Base-by-base conservation (phyloP, 1,284 basidiomycete species). In the Pseudozyma sp. region DNA sequence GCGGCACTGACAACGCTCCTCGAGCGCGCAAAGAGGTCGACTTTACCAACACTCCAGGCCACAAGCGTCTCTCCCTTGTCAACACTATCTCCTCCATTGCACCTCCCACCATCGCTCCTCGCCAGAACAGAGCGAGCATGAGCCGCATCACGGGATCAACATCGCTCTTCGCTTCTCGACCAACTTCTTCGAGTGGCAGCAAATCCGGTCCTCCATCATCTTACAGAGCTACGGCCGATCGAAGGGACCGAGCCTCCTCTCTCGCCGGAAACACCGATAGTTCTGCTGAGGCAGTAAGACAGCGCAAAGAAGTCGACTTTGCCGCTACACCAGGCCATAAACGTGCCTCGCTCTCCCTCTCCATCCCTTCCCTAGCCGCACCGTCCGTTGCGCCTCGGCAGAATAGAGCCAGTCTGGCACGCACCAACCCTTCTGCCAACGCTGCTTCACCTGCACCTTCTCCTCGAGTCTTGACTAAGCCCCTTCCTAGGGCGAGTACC, bases 301-400 rank as follows among this genome's bases (percentile, higher is more conserved):
- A 40, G 18, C 35, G 58, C 13, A 51, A 65, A 42, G 52, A 58
- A 14, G 54, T 75, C 45, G 65, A 77, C 51, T 79, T 62, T 48
- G 59, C 54, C 14, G 18, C 38, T 39, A 79, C 70, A 0, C 79
- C 79, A 3, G 78, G 79, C 9, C 79, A 81, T 53, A 78, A 77
- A 55, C 68, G 78, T 9, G 21, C 58, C 25, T 52, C 52, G 4
- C 48, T 70, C 3, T 36, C 45, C 1, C 42, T 77, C 19, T 18
- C 39, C 12, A 59, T 80, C 31, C 52, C 78, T 5, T 72, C 77
- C 5, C 59, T 79, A 5, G 59, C 59, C 11, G 56, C 69, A 7
- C 79, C 79, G 2, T 25, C 44, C 3, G 35, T 80, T 0, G 40
- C 53, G 2, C 79, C 79, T 5, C 47, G 79, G 12, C 40, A 56